Percentiles rank a stretch among this genome's conserved stretches.
Conservation (phyloP, 2,329 filamentous ascomycete species). For the Colletotrichum australisinense region DNA sequence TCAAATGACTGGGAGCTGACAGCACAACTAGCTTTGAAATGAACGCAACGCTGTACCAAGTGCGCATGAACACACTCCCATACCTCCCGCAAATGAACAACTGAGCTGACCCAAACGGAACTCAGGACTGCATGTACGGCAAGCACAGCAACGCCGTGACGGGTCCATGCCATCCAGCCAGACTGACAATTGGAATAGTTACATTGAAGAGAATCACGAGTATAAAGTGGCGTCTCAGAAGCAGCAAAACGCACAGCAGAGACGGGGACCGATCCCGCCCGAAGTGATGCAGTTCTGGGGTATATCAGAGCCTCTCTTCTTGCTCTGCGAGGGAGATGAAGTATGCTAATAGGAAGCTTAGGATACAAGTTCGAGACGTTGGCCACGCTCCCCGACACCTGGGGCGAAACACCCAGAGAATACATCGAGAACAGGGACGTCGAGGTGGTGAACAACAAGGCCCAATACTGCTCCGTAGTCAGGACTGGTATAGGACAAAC, state of each 20-base stretch:
- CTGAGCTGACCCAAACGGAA: slow-evolving; percentile 26
- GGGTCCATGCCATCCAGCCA: neutral
- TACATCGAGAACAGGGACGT: slow-evolving; percentile 82
- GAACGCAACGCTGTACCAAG: slow-evolving; percentile 93
- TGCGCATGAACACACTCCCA: slow-evolving; percentile 54
- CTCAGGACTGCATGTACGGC: slow-evolving; percentile 65
- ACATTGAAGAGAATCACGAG: slow-evolving; percentile 90
- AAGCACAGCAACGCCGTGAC: neutral
- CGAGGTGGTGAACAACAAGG: slow-evolving; percentile 84
- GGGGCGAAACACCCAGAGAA: slow-evolving; percentile 77
- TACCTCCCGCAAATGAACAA: slow-evolving; percentile 22
- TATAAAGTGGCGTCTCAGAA: slow-evolving; percentile 74
- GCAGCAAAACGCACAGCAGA: slow-evolving; percentile 66
- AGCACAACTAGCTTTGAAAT: slow-evolving; percentile 81
- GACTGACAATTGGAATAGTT: slow-evolving; percentile 63
- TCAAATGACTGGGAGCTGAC: neutral
- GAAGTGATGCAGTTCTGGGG: slow-evolving; percentile 96
- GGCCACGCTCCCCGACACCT: slow-evolving; percentile 78
- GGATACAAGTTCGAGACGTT: slow-evolving; percentile 98
- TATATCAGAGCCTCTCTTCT: slow-evolving; percentile 47
- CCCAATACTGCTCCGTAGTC: slow-evolving; percentile 96
- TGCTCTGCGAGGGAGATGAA: slow-evolving; percentile 1
- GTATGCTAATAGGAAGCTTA: slow-evolving; percentile 47
- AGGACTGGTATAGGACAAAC: slow-evolving; percentile 85
- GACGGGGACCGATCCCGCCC: slow-evolving; percentile 62